Conservation (phyloP, 257 asterid species). For the Rehmannia glutinosa region DNA sequence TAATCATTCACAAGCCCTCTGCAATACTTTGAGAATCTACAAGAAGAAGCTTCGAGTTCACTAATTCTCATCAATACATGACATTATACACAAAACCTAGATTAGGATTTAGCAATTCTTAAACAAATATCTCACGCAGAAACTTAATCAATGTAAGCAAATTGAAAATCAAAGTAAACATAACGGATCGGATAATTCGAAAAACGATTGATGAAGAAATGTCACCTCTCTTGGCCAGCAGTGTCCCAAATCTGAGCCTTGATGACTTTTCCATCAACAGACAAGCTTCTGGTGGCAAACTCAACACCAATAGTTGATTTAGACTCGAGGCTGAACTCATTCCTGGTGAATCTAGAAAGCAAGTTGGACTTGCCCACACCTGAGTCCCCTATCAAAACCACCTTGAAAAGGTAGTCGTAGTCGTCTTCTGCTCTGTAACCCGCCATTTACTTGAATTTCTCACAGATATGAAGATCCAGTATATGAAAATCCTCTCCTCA, state of each 20-base stretch:
- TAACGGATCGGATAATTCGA: constrained; percentile 27
- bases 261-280: constrained; percentile 69
- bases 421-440: constrained; percentile 88
- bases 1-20: neutral
- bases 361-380: constrained; percentile 87
- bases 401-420: constrained; percentile 81
- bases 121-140: constrained; percentile 9
- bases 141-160: neutral
- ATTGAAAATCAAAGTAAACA: neutral
- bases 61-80: neutral
- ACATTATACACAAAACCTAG: constrained; percentile 7
- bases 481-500: neutral
- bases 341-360: constrained; percentile 82
- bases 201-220: neutral
- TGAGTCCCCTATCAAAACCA: constrained; percentile 81
- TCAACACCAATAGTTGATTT: constrained; percentile 90
- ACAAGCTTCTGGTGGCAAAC: constrained; percentile 83
- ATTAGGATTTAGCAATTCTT: constrained; percentile 11
- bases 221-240: constrained; percentile 88
- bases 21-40: too few species aligned
- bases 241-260: constrained; percentile 98
- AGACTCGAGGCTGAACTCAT: constrained; percentile 87
- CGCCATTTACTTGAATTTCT: constrained; percentile 45
- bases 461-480: too few species aligned
- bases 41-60: too few species aligned